phyloP scores from a whole-genome alignment of 2,329 filamentous ascomycete genomes.

The Colletotrichum sp. region DNA sequence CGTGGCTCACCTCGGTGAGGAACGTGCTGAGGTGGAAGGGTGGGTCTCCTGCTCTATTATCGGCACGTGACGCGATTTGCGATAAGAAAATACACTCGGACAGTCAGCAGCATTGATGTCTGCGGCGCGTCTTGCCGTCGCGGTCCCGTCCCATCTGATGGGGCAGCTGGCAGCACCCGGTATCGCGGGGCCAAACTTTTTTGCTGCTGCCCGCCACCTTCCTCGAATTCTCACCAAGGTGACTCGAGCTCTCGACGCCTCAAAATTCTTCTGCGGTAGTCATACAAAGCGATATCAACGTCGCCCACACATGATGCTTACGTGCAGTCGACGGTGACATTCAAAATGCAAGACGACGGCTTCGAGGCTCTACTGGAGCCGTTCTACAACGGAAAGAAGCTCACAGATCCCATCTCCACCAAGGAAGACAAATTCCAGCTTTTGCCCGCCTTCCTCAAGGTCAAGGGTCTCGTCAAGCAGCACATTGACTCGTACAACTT shows the following conservation, averaged over 20 bases:
- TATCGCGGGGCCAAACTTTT: slow-evolving; percentile 26
- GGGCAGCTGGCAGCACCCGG: slow-evolving; percentile 14
- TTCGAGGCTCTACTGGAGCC: slow-evolving; percentile 71
- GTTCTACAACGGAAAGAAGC: slow-evolving; percentile 71
- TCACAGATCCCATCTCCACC: slow-evolving; percentile 68
- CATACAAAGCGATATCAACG: background rate
- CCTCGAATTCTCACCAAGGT: slow-evolving; percentile 11
- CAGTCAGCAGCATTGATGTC: background rate
- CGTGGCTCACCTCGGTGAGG: background rate
- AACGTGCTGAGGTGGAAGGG: background rate
- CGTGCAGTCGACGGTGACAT: slow-evolving; percentile 9
- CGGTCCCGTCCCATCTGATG: background rate
- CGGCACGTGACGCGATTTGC: background rate
- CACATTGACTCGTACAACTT: slow-evolving; percentile 99
- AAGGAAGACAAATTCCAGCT: slow-evolving; percentile 95
- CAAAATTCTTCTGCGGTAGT: slow-evolving; percentile 6
- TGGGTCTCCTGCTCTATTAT: background rate
- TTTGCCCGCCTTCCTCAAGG: slow-evolving; percentile 95
- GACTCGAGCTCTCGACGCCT: slow-evolving; percentile 10
- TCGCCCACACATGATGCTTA: slow-evolving; percentile 18
- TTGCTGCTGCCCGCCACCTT: slow-evolving; percentile 12
- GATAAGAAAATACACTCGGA: background rate
- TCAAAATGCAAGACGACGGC: slow-evolving; percentile 64
- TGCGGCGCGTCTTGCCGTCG: background rate
- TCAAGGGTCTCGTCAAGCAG: slow-evolving; percentile 96